Conservation (phyloP, 257 asterid genomes). For the Parsonsia alboflavescens region DNA sequence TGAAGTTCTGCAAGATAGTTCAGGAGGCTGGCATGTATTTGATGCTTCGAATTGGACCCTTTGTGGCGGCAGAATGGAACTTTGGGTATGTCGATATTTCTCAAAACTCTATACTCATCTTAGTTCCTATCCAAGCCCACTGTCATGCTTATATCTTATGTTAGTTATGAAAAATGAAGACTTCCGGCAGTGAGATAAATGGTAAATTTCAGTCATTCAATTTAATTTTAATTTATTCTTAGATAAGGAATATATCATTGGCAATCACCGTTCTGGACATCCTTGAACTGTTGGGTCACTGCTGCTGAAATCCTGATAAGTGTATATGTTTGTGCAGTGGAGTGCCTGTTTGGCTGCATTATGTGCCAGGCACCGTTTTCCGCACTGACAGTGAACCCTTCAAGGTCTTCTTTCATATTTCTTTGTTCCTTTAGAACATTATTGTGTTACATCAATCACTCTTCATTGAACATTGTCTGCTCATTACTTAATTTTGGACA, state of each 20-base stretch:
- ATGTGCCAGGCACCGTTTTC: slow-evolving; percentile 79
- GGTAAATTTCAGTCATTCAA: not conserved
- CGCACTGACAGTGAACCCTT: slow-evolving; percentile 52
- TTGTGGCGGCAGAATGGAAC: slow-evolving; percentile 94
- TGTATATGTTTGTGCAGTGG: slow-evolving; percentile 47
- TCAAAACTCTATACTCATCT: not conserved
- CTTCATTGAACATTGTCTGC: not conserved
- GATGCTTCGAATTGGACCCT: slow-evolving; percentile 88
- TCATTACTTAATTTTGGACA: not conserved
- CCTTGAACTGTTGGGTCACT: not conserved
- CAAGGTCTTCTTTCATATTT: not conserved
- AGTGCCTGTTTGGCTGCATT: slow-evolving; percentile 93
- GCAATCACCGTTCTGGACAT: not conserved
- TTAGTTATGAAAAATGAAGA: not conserved
- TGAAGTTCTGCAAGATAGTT: slow-evolving; percentile 76
- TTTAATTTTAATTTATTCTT: not conserved
- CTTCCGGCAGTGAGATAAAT: not conserved
- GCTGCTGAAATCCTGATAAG: not conserved
- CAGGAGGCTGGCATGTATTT: slow-evolving; percentile 70
- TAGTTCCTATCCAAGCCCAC: not conserved
- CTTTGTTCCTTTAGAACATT: not conserved
- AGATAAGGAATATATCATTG: not conserved
- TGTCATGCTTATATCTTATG: not conserved
- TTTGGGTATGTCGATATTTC: slow-evolving; percentile 51
- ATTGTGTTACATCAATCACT: not conserved